Conservation (phyloP, 1,284 basidiomycete genomes). For the Cryptococcus sp. region DNA sequence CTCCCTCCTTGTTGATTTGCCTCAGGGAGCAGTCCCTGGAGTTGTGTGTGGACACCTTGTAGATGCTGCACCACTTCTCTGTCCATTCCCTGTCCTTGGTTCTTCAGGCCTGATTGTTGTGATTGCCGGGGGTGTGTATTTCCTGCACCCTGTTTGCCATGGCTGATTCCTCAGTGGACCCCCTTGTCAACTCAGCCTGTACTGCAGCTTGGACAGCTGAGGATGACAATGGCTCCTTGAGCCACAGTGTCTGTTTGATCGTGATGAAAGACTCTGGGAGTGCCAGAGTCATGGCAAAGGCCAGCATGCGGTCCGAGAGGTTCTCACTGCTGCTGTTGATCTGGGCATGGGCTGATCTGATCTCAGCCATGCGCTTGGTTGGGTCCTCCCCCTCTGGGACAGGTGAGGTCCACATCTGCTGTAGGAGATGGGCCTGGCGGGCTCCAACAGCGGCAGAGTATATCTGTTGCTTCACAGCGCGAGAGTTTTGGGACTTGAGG, state of each 20-base stretch:
- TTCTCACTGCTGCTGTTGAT: constrained; percentile 4
- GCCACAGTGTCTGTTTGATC: constrained; percentile 12
- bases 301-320: constrained; percentile 4
- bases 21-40: constrained; percentile 5
- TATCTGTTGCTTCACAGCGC: too few species aligned
- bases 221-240: background rate
- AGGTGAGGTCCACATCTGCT: too few species aligned
- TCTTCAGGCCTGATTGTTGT: too few species aligned
- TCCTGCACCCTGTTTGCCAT: too few species aligned
- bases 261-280: constrained; percentile 5
- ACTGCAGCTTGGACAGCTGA: constrained; percentile 9
- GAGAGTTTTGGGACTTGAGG: too few species aligned
- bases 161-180: background rate
- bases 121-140: too few species aligned
- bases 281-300: constrained; percentile 10
- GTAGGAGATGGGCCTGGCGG: too few species aligned
- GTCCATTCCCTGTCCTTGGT: background rate
- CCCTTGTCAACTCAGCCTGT: constrained; percentile 7
- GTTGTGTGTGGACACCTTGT: constrained; percentile 1
- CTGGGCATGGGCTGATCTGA: constrained; percentile 12
- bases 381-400: constrained; percentile 5
- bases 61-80: constrained; percentile 8
- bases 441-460: too few species aligned
- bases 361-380: background rate
- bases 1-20: too few species aligned